A percentile compares a stretch with the other conserved stretches of the same genome.
Evolutionary conservation across 1,284 basidiomycete genomes (phyloP).

Genomic region (Entoloma clypeatum): DNA sequence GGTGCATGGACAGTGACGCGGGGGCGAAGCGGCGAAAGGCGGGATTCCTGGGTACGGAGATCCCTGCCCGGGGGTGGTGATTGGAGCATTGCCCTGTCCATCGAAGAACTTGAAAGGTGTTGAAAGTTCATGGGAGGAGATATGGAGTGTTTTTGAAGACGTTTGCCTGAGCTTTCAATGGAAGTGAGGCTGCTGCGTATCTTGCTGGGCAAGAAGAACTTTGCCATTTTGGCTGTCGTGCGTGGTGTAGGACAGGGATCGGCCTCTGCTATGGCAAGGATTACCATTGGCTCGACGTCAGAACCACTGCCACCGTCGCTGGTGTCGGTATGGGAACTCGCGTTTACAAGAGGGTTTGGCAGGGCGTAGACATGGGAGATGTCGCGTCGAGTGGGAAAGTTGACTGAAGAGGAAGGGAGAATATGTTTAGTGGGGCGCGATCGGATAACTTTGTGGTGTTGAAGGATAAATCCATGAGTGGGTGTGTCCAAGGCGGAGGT

Average conservation of each 20-base stretch:
- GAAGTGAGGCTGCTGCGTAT: slow-evolving; percentile 6
- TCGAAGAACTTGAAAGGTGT: slow-evolving; percentile 11
- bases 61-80: slow-evolving; percentile 11
- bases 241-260: background rate
- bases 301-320: slow-evolving; percentile 11
- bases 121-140: slow-evolving; percentile 19
- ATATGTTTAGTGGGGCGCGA: background rate
- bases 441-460: slow-evolving; percentile 3
- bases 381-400: slow-evolving; percentile 10
- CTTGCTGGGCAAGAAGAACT: slow-evolving; percentile 19
- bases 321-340: slow-evolving; percentile 13
- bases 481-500: slow-evolving; percentile 20
- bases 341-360: background rate
- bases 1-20: background rate
- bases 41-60: slow-evolving; percentile 10
- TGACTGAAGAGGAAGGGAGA: slow-evolving; percentile 8
- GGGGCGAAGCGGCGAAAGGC: slow-evolving; percentile 1
- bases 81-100: slow-evolving; percentile 11
- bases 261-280: background rate
- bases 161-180: slow-evolving; percentile 6
- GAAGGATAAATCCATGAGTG: slow-evolving; percentile 9
- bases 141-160: slow-evolving; percentile 20
- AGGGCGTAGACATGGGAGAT: background rate
- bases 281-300: slow-evolving; percentile 6
- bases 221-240: slow-evolving; percentile 15